Conservation (phyloP, 306 rosid species). For the Delonix regia region DNA sequence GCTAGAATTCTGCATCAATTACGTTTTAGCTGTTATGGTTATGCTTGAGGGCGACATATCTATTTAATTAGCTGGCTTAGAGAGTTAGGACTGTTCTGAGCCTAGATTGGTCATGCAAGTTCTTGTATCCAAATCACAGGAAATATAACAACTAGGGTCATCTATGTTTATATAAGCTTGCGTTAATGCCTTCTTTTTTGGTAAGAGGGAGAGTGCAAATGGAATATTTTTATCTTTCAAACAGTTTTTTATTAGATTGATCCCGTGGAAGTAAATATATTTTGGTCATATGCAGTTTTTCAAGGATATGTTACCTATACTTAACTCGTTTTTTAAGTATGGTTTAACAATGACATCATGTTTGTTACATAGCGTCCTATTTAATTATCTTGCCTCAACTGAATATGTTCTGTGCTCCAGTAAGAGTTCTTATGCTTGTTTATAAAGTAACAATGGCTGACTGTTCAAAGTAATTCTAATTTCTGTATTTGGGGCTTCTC, state of each 20-base stretch:
- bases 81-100: background rate
- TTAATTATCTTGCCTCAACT: background rate
- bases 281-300: background rate
- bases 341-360: constrained; percentile 11
- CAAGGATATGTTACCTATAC: background rate
- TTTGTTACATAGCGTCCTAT: background rate
- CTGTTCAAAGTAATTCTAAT: background rate
- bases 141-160: background rate
- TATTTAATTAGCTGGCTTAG: background rate
- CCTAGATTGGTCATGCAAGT: background rate
- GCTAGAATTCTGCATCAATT: background rate
- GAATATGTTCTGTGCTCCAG: background rate
- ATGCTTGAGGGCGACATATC: background rate
- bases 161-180: background rate
- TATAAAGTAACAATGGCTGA: background rate
- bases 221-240: background rate
- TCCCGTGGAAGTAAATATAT: background rate
- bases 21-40: background rate
- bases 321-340: background rate
- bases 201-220: background rate
- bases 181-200: background rate
- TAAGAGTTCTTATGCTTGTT: background rate
- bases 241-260: background rate
- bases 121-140: background rate
- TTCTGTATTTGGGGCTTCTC: background rate